Conservation (phyloP, 768 basidiomycete species). For the Hemileccinum impolitum region DNA sequence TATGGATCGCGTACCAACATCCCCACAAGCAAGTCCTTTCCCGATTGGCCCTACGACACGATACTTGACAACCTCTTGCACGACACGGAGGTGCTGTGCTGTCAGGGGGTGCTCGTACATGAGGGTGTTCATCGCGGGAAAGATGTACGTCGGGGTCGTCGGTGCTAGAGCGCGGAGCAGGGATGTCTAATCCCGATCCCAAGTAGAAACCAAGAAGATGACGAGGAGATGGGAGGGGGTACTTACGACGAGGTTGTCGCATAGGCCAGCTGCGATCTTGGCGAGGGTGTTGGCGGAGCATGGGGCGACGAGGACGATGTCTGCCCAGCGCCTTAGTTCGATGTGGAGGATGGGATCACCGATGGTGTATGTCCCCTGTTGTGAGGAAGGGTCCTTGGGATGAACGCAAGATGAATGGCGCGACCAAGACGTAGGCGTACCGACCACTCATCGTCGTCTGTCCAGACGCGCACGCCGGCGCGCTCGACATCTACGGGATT, state of each 20-base stretch:
- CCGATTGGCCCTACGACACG: conserved; percentile 83
- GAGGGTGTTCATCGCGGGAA: conserved; percentile 98
- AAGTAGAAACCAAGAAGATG: too few species aligned
- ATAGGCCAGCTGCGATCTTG: conserved; percentile 84
- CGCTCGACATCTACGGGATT: conserved; percentile 46
- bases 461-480: conserved; percentile 71
- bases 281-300: conserved; percentile 97
- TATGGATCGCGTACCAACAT: conserved; percentile 58
- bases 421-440: conserved; percentile 36
- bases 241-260: conserved; percentile 83
- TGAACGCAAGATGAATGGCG: conserved; percentile 22
- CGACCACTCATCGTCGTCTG: conserved; percentile 89
- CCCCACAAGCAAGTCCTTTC: conserved; percentile 88
- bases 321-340: conserved; percentile 91
- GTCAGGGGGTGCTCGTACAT: conserved; percentile 98
- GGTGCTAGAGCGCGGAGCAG: conserved; percentile 83
- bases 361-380: conserved; percentile 66
- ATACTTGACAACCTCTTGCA: conserved; percentile 77
- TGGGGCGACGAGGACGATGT: conserved; percentile 91
- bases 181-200: conserved; percentile 53
- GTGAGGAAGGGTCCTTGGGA: not conserved
- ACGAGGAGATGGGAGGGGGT: too few species aligned
- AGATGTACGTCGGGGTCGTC: conserved; percentile 82
- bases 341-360: conserved; percentile 96
- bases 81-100: conserved; percentile 70